Percentiles rank a stretch among this genome's conserved stretches.
phyloP scores from a whole-genome alignment of 441 rosid genomes.

The Pelargonium hybrid region DNA sequence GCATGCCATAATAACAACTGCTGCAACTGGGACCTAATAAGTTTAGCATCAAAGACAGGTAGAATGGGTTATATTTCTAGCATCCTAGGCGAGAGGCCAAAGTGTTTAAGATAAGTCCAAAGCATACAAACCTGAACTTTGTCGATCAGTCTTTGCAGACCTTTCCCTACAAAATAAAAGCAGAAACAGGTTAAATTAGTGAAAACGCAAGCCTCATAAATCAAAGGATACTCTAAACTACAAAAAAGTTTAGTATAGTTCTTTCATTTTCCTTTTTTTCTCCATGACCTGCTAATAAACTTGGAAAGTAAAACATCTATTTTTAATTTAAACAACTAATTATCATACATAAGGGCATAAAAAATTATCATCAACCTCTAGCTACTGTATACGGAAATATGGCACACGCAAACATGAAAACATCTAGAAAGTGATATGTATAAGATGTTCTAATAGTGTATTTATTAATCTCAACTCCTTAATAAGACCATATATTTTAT shows the following conservation, averaged over 20 bases:
- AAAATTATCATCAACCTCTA: neutral
- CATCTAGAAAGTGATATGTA: neutral
- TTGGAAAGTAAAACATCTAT: too few species aligned
- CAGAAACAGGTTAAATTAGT: slow-evolving; percentile 8
- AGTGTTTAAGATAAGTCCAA: slow-evolving; percentile 1
- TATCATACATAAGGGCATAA: neutral
- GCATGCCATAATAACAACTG: slow-evolving; percentile 96
- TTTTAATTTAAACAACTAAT: too few species aligned
- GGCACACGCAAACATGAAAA: neutral
- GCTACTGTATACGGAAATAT: neutral
- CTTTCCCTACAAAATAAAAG: slow-evolving; percentile 49
- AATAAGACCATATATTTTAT: too few species aligned
- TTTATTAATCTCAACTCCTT: neutral
- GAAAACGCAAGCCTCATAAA: slow-evolving; percentile 14
- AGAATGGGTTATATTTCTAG: slow-evolving; percentile 14
- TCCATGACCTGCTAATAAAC: too few species aligned
- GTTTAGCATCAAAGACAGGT: slow-evolving; percentile 19
- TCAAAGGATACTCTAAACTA: neutral
- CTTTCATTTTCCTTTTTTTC: too few species aligned
- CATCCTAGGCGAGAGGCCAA: slow-evolving; percentile 7
- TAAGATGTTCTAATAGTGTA: neutral
- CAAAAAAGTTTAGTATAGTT: neutral
- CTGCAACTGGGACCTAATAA: slow-evolving; percentile 62
- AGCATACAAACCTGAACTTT: slow-evolving; percentile 36
- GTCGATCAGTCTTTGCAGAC: slow-evolving; percentile 43